A percentile compares a stretch with the other conserved stretches of the same genome.
phyloP scores from a whole-genome alignment of 768 basidiomycete species.

The Polyporus arcularius region DNA sequence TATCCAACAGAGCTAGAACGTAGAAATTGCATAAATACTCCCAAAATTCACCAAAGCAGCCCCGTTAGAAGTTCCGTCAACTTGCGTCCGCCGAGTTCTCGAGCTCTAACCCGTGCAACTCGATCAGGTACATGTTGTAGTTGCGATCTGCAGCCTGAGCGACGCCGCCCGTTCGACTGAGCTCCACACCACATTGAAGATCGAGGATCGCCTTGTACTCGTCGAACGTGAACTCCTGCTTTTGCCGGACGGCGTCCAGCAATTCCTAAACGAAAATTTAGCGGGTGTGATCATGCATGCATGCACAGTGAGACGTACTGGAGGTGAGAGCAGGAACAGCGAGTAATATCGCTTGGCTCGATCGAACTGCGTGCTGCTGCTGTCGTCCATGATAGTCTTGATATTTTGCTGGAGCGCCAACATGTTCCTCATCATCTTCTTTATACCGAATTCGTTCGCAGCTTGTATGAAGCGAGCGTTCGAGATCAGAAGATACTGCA shows the following conservation, averaged over 20 bases:
- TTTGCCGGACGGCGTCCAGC: constrained; percentile 66
- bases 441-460: constrained; percentile 75
- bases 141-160: constrained; percentile 63
- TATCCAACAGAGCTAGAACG: constrained; percentile 17
- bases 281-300: not conserved
- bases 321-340: constrained; percentile 72
- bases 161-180: constrained; percentile 48
- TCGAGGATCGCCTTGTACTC: constrained; percentile 92
- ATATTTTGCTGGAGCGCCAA: constrained; percentile 90
- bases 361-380: constrained; percentile 67
- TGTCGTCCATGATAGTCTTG: constrained; percentile 68
- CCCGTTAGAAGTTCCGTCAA: constrained; percentile 3
- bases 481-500: constrained; percentile 80
- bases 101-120: constrained; percentile 81
- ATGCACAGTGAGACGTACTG: constrained; percentile 46
- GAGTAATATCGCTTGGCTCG: constrained; percentile 80
- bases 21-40: constrained; percentile 22
- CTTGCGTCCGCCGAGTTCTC: constrained; percentile 40
- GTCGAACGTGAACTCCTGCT: constrained; percentile 78
- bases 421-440: constrained; percentile 87
- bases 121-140: constrained; percentile 88
- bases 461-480: constrained; percentile 69
- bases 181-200: constrained; percentile 85
- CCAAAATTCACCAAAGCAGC: constrained; percentile 1
- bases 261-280: constrained; percentile 54